Base-by-base conservation (phyloP, 805 yeast species). In the Ogataea pilisensis region DNA sequence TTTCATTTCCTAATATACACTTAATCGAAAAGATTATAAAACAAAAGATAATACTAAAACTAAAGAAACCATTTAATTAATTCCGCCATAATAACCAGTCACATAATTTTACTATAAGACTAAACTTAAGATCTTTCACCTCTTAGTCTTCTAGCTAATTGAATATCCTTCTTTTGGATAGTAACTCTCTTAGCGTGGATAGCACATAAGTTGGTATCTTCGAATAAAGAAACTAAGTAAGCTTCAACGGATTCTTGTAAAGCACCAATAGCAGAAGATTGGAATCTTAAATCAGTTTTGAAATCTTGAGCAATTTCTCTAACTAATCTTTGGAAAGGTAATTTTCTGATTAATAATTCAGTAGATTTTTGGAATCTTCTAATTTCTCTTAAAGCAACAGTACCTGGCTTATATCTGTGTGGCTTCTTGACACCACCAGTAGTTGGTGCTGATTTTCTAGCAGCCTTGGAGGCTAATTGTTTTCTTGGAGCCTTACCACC, bases 121-220 rank as follows among this genome's bases (percentile, higher is more conserved):
- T n/a, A 34, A 36, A 50, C 46, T 65, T 80, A 85, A 55, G 91
- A 78, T 82, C 93, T 83, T 76, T 85, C 95, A 71, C 97, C 98
- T 75, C 97, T 84, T 68, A 91, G 81, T 77, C 98, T 85, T 76
- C 97, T 85, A 55, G 98, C 99, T 65, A 91, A 78, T 66, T 90
- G 96, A 68, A 91, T 87, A 70, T 91, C 99, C 75, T 90, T 90
- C 87, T 89, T 91, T 79, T 88, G 96, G 64, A 91, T 88, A 53
- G 99, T 91, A 58, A 91, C 98, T 75, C 99, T 85, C 82, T 93
- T 91, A 62, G 98, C 99, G 72, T 91, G 99, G 57, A 89, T 87
- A 53, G 98, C 97, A 75, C 97, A 93, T 75, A 91, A 79, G 77
- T 90, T 91, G 54, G 98, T 93, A 70, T 93, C 98, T 76, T 91